Evolutionary conservation across 2,329 filamentous ascomycete genomes (phyloP).

Genomic region (Fusarium paranaense): DNA sequence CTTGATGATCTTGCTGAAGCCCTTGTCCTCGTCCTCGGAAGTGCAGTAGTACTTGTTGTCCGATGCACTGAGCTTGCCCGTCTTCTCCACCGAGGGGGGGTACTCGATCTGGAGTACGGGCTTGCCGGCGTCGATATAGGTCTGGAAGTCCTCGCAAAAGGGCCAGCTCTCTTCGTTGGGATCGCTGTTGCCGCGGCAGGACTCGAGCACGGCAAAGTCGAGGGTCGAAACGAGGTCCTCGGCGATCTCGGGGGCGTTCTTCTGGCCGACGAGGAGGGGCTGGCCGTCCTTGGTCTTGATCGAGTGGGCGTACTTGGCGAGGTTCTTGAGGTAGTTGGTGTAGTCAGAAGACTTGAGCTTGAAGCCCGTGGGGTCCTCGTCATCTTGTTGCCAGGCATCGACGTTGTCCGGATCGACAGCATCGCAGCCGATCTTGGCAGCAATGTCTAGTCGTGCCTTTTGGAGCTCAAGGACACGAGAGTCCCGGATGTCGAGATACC

Average conservation of each 20-base stretch:
- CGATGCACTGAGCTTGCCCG: conserved; percentile 37
- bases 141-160: conserved; percentile 48
- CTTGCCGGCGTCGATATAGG: conserved; percentile 44
- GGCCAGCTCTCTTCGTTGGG: conserved; percentile 29
- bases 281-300: conserved; percentile 40
- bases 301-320: conserved; percentile 46
- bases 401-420: conserved; percentile 52
- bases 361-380: conserved; percentile 46
- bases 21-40: conserved; percentile 40
- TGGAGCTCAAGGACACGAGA: conserved; percentile 44
- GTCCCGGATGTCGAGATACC: conserved; percentile 46
- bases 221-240: conserved; percentile 39
- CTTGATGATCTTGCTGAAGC: conserved; percentile 50
- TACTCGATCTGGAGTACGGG: conserved; percentile 52
- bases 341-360: conserved; percentile 45
- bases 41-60: conserved; percentile 45
- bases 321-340: conserved; percentile 43
- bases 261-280: conserved; percentile 48
- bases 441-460: conserved; percentile 46
- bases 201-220: conserved; percentile 52
- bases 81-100: conserved; percentile 42
- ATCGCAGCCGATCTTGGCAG: conserved; percentile 47
- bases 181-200: conserved; percentile 47
- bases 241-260: conserved; percentile 48
- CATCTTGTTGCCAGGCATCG: conserved; percentile 45